Evolutionary conservation across 495 filamentous ascomycete genomes (phyloP), one percentile per base, ranked within the genome.

Genomic region (Penicillium malachiteum): DNA sequence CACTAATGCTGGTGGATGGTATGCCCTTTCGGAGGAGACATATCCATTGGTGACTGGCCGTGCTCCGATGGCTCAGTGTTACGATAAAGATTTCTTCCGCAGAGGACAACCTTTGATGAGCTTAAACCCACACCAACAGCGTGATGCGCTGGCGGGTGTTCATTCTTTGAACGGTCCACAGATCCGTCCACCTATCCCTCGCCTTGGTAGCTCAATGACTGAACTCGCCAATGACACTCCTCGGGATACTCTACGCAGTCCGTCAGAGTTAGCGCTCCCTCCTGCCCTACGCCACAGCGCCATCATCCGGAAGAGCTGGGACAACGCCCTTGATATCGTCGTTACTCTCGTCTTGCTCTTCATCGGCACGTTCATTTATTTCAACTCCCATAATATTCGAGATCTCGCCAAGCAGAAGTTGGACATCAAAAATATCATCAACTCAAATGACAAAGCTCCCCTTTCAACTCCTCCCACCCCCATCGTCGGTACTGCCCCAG

Each of bases 1-100:
- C 52, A 97, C 91, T 7, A 83, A 88, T 58, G 78, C 78, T 37
- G 92, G 91, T 37, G 87, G 90, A 54, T 97, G 92, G 91, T 98
- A 93, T 71, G 94, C 92, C 14, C 82, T 98, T 71, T 96, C 94
- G 0, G 93, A 95, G 48, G 82, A 71, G 51, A 87, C 84, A 4
- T 98, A 96, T 62, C 94, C 94, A 7, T 68, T 89, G 7, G 87
- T 93, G 17, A 85, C 91, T 9, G 83, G 88, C 18, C 82, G 85
- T 5, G 86, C 87, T 4, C 70, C 77, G 55, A 72, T 76, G 54
- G 92, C 92, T 1, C 77, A 79, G 49, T 85, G 84, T 58, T 85
- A 87, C 55, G 77, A 77, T 38, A 76, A 80, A 47, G 87, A 87
- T 39, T 85, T 81, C 53, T 73, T 73, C 59, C 75, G 64, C 39